Percentiles rank a stretch among this genome's conserved stretches.
Evolutionary conservation across 2,329 filamentous ascomycete species (phyloP).

Genomic region (Trichoderma atrobrunneum): DNA sequence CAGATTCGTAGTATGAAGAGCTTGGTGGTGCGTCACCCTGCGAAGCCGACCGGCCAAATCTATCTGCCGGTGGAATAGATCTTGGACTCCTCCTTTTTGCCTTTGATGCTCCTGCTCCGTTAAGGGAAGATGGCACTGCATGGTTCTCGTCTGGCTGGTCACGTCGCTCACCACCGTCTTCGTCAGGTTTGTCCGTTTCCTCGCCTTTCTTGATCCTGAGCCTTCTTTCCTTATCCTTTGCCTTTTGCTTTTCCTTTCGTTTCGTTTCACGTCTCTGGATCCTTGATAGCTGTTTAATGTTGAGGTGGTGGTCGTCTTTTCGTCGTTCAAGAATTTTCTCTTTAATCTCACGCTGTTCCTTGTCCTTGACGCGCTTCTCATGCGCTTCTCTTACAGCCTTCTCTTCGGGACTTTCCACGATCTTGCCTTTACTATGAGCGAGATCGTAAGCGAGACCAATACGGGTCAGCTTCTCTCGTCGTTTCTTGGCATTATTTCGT

Average conservation of each 20-base stretch:
- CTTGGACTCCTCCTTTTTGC: slow-evolving; percentile 22
- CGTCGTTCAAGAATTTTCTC: slow-evolving; percentile 43
- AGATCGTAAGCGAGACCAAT: slow-evolving; percentile 70
- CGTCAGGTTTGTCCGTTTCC: neutral
- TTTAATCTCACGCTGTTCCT: slow-evolving; percentile 35
- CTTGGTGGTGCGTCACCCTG: neutral
- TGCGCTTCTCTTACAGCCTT: slow-evolving; percentile 46
- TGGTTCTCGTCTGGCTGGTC: slow-evolving; percentile 17
- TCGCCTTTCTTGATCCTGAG: neutral
- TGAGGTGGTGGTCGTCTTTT: slow-evolving; percentile 37
- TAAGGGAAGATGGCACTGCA: slow-evolving; percentile 12
- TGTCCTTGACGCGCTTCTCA: slow-evolving; percentile 42
- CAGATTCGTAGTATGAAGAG: slow-evolving; percentile 23
- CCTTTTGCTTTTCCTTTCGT: slow-evolving; percentile 81
- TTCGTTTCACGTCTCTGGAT: slow-evolving; percentile 37
- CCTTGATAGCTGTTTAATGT: slow-evolving; percentile 38
- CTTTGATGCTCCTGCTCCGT: slow-evolving; percentile 12
- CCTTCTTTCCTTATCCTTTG: slow-evolving; percentile 59
- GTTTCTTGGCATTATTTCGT: slow-evolving; percentile 57
- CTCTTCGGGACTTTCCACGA: slow-evolving; percentile 48
- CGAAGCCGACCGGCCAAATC: neutral
- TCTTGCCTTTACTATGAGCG: slow-evolving; percentile 62
- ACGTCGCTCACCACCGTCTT: slow-evolving; percentile 18
- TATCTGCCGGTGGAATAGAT: slow-evolving; percentile 13
- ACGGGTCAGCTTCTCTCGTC: slow-evolving; percentile 68